These are phyloP conservation scores for Jaapia argillacea DNA, from an alignment of 768 basidiomycete genomes.

Conservation along the genomic window DNA sequence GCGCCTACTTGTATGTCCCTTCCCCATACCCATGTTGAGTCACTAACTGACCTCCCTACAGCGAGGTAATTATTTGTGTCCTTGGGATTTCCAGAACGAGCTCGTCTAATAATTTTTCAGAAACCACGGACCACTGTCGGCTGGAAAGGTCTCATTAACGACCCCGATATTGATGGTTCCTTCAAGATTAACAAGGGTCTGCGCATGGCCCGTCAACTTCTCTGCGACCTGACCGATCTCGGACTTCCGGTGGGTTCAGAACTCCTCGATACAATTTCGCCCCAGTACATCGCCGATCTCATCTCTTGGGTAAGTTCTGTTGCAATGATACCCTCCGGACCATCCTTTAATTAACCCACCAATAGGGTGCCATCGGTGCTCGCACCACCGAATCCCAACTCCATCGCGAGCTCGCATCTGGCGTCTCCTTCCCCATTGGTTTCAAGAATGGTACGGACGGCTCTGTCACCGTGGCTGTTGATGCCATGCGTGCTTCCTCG, in stretches of 20 bases:
- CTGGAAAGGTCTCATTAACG: constrained; percentile 94
- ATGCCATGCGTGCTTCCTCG: constrained; percentile 89
- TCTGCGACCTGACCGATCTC: constrained; percentile 82
- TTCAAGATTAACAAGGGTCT: constrained; percentile 98
- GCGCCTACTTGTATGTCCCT: constrained; percentile 86
- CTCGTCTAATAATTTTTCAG: constrained; percentile 24
- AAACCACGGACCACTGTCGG: constrained; percentile 97
- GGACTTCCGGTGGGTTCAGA: constrained; percentile 94
- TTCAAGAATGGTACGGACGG: constrained; percentile 99
- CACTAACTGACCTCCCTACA: constrained; percentile 26
- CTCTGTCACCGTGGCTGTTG: constrained; percentile 70
- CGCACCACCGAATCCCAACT: constrained; percentile 96
- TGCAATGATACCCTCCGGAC: no score
- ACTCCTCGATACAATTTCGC: constrained; percentile 77
- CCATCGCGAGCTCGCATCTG: constrained; percentile 92
- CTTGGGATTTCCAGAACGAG: no score
- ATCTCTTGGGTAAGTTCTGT: constrained; percentile 93
- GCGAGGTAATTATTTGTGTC: constrained; percentile 35
- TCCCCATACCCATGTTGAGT: constrained; percentile 2
- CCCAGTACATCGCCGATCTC: constrained; percentile 78
- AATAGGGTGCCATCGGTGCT: constrained; percentile 86
- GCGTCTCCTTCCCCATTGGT: constrained; percentile 94
- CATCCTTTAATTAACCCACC: no score
- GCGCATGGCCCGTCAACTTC: constrained; percentile 75
- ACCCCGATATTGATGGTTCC: constrained; percentile 90